phyloP scores from a whole-genome alignment of 2,329 filamentous ascomycete genomes.

The Claviceps spartinae region DNA sequence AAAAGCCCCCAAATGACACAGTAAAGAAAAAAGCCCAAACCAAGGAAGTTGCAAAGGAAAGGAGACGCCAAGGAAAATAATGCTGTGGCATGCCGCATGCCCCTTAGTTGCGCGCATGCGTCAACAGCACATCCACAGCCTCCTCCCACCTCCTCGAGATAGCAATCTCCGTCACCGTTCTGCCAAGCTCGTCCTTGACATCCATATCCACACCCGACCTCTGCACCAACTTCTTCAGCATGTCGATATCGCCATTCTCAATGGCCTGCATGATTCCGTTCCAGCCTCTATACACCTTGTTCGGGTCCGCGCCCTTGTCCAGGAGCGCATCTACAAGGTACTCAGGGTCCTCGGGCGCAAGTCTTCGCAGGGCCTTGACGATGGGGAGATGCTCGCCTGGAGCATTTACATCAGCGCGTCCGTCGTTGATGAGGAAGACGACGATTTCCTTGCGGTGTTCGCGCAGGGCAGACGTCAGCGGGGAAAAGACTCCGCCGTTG shows the following conservation, averaged over 20 bases:
- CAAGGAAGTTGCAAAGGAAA: too few species aligned
- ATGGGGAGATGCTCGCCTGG: constrained; percentile 59
- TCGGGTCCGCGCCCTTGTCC: constrained; percentile 50
- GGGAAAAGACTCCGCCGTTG: constrained; percentile 59
- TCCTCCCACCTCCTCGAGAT: constrained; percentile 45
- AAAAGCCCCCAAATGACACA: too few species aligned
- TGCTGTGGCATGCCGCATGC: neutral
- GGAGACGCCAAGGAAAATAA: too few species aligned
- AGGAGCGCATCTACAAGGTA: constrained; percentile 47
- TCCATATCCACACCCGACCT: constrained; percentile 37
- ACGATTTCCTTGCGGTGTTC: constrained; percentile 50
- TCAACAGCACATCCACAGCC: constrained; percentile 35
- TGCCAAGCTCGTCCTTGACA: constrained; percentile 38
- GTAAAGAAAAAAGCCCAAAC: too few species aligned
- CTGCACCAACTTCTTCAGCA: constrained; percentile 38
- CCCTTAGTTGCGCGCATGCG: constrained; percentile 11
- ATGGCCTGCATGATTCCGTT: constrained; percentile 52
- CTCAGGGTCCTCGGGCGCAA: constrained; percentile 40
- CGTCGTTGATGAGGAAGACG: constrained; percentile 45
- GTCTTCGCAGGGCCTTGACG: constrained; percentile 53
- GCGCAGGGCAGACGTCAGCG: constrained; percentile 52
- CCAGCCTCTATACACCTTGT: constrained; percentile 53
- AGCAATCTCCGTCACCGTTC: constrained; percentile 44
- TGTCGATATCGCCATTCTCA: constrained; percentile 44
- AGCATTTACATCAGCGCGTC: constrained; percentile 49